These are phyloP conservation scores for Luffa acutangula DNA, from an alignment of 306 rosid species.

Conservation along the genomic window DNA sequence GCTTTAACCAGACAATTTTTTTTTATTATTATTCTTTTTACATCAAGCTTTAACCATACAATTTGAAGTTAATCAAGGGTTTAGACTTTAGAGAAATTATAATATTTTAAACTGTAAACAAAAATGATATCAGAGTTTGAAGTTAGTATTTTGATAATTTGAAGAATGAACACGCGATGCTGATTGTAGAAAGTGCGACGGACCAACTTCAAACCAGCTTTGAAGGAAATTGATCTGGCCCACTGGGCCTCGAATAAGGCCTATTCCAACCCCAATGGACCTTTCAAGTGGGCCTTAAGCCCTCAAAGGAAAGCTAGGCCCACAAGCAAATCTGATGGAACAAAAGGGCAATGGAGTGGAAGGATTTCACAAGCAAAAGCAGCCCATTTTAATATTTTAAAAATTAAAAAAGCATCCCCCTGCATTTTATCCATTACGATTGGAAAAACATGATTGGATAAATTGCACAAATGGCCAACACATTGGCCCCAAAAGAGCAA, in stretches of 20 bases:
- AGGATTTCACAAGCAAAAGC: background rate
- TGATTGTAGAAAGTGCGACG: background rate
- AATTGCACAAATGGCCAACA: background rate
- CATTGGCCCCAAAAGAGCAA: background rate
- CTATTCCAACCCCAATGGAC: background rate
- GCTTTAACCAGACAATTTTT: background rate
- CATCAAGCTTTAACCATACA: background rate
- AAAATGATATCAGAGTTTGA: background rate
- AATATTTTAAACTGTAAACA: background rate
- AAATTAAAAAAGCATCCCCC: background rate
- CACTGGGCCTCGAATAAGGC: background rate
- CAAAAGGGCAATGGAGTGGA: background rate
- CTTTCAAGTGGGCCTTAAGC: background rate
- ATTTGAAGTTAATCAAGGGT: background rate
- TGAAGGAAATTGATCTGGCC: background rate
- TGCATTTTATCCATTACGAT: background rate
- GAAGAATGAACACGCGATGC: no score
- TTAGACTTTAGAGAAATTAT: no score
- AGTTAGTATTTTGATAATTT: background rate
- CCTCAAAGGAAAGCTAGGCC: background rate
- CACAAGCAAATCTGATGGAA: background rate
- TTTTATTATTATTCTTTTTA: no score
- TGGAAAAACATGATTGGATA: background rate
- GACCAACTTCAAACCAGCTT: background rate
- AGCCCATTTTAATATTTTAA: background rate